Evolutionary conservation across 495 filamentous ascomycete genomes (phyloP).

Genomic region (Bryoglossum gracile): DNA sequence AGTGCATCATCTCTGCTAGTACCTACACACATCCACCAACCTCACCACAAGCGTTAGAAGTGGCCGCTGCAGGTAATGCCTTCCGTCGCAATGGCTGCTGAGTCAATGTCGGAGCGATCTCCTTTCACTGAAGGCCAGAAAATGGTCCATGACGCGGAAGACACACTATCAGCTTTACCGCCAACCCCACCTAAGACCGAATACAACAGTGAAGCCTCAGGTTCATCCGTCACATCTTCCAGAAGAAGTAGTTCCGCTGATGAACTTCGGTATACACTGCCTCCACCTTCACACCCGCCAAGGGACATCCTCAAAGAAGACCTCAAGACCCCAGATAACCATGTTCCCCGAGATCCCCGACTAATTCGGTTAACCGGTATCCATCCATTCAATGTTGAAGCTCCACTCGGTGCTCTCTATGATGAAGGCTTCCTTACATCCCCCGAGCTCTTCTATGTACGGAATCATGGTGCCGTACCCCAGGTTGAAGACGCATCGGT

Average conservation of each 20-base stretch:
- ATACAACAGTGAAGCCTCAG: slow-evolving; percentile 10
- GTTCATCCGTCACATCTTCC: slow-evolving; percentile 9
- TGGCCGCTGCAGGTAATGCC: background rate
- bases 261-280: slow-evolving; percentile 44
- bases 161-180: slow-evolving; percentile 6
- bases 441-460: slow-evolving; percentile 91
- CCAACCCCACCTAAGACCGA: slow-evolving; percentile 23
- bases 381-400: slow-evolving; percentile 93
- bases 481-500: slow-evolving; percentile 64
- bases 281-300: slow-evolving; percentile 57
- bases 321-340: slow-evolving; percentile 72
- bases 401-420: slow-evolving; percentile 72
- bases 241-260: slow-evolving; percentile 11
- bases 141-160: too few species aligned
- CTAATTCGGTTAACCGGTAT: slow-evolving; percentile 84
- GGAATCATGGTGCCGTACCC: slow-evolving; percentile 89
- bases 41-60: background rate
- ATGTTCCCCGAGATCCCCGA: slow-evolving; percentile 81
- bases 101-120: too few species aligned
- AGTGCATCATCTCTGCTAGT: too few species aligned
- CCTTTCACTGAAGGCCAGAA: too few species aligned
- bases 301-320: slow-evolving; percentile 66
- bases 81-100: background rate
- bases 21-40: background rate
- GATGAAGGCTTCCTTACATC: slow-evolving; percentile 86